Base-by-base conservation (phyloP, 345 rosid genomes). In the Eucalyptus decipiens region DNA sequence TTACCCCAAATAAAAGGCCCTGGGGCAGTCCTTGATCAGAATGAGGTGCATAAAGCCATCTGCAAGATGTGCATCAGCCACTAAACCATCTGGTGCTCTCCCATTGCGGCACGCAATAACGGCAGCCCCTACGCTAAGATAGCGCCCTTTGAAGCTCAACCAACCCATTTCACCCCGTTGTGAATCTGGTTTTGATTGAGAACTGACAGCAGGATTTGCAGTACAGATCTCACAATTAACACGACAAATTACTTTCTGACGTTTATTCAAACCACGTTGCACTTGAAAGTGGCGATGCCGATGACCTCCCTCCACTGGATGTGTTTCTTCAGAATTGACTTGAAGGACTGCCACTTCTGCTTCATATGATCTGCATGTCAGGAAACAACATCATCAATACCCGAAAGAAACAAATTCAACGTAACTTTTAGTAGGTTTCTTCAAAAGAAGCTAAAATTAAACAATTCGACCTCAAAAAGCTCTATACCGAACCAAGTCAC, bases 61-160 rank as follows among this genome's bases (percentile, higher is more conserved):
- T 6, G 98, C 95, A 65, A 97, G 97, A 93, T 97, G 99, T 88
- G 99, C 99, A 91, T 97, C 99, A 42, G 95, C 98, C 81, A 97
- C 99, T 90, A 97, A 93, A 87, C 99, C 99, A 91, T 97, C 99
- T 32, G 98, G 99, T 40, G 99, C 98, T 93, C 93, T 91, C 92
- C 96, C 98, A 88, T 96, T 97, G 89, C 98, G 94, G 93, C 96
- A 96, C 85, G 99, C 95, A 85, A 96, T 97, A 50, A 97, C 89
- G 69, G 99, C 99, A 83, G 98, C 99, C 86, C 98, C 99, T 90
- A 97, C 90, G 43, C 99, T 97, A 80, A 97, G 94, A 93, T 94
- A 97, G 88, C 91, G 87, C 40, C 99, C 99, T 93, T 80, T 96
- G 40, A 94, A 89, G 92, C 88, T 95, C 91, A 60, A 76, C 99